Evolutionary conservation across 148 eudicot genomes (phyloP).

Genomic region (Silene conica): DNA sequence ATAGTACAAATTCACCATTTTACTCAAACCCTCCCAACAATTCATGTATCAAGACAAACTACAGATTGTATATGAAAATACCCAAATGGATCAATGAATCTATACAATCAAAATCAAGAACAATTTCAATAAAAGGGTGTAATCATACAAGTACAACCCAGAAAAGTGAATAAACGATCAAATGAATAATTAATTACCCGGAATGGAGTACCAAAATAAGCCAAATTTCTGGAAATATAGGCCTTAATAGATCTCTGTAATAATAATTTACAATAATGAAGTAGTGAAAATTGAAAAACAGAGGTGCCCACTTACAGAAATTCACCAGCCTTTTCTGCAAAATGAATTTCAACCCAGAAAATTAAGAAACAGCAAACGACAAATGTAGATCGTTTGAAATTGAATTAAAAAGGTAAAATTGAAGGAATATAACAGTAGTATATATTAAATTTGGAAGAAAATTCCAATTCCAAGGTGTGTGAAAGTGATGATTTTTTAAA

Average conservation of each 20-base stretch:
- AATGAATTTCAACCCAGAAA: neutral
- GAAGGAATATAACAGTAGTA: neutral
- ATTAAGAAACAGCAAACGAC: neutral
- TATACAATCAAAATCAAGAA: constrained; percentile 19
- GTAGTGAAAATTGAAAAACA: neutral
- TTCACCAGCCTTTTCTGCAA: neutral
- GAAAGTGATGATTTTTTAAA: neutral
- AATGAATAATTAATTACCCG: constrained; percentile 5
- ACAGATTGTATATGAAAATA: no score
- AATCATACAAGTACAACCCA: constrained; percentile 15
- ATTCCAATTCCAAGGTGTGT: neutral
- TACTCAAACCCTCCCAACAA: constrained; percentile 31
- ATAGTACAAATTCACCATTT: neutral
- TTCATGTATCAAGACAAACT: no score
- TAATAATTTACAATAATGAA: no score
- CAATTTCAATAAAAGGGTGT: constrained; percentile 2
- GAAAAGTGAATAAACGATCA: constrained; percentile 12
- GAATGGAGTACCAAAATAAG: constrained; percentile 18
- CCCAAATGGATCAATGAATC: constrained; percentile 19
- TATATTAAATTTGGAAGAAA: no score
- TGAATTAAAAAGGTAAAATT: no score
- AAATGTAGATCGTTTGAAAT: neutral
- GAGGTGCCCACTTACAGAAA: neutral
- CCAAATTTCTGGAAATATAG: constrained; percentile 6
- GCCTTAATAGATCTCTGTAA: neutral